These are phyloP conservation scores for Sherardia arvensis DNA, from an alignment of 257 asterid genomes.

Conservation along the genomic window DNA sequence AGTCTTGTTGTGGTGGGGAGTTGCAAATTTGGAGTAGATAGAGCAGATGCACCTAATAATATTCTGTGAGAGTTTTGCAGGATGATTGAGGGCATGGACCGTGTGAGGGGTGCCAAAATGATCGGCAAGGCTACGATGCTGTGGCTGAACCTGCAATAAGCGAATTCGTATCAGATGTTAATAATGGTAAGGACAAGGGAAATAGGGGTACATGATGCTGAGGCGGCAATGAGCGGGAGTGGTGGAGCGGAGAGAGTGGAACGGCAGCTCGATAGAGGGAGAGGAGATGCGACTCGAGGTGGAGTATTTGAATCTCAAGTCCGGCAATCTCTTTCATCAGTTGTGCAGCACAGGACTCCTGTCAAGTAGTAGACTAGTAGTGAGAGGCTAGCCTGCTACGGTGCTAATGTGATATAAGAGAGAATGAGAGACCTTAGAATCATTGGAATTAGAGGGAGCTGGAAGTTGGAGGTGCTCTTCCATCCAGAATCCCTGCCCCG, in stretches of 20 bases:
- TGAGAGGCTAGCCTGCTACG: too few species aligned
- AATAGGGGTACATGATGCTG: neutral
- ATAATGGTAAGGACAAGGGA: too few species aligned
- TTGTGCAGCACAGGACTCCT: conserved; percentile 51
- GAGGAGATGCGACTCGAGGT: conserved; percentile 63
- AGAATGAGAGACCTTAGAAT: too few species aligned
- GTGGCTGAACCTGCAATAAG: conserved; percentile 57
- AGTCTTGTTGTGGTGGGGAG: conserved; percentile 32
- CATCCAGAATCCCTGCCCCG: too few species aligned
- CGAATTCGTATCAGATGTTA: too few species aligned
- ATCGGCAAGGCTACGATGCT: conserved; percentile 60
- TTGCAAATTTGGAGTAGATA: conserved; percentile 72
- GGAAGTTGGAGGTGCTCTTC: too few species aligned
- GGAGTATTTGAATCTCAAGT: conserved; percentile 65
- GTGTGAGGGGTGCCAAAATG: conserved; percentile 52
- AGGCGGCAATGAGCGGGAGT: conserved; percentile 32
- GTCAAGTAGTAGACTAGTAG: too few species aligned
- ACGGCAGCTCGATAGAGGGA: conserved; percentile 57
- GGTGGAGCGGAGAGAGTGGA: conserved; percentile 13
- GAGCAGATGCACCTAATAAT: conserved; percentile 67
- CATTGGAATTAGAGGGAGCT: too few species aligned
- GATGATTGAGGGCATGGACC: conserved; percentile 35
- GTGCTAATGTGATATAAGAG: too few species aligned
- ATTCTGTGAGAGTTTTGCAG: conserved; percentile 66
- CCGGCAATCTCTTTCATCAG: conserved; percentile 60